Percentiles rank a stretch among this genome's conserved stretches.
These are phyloP conservation scores for Chiua sp. DNA, from an alignment of 1,284 basidiomycete species.

Conservation along the genomic window DNA sequence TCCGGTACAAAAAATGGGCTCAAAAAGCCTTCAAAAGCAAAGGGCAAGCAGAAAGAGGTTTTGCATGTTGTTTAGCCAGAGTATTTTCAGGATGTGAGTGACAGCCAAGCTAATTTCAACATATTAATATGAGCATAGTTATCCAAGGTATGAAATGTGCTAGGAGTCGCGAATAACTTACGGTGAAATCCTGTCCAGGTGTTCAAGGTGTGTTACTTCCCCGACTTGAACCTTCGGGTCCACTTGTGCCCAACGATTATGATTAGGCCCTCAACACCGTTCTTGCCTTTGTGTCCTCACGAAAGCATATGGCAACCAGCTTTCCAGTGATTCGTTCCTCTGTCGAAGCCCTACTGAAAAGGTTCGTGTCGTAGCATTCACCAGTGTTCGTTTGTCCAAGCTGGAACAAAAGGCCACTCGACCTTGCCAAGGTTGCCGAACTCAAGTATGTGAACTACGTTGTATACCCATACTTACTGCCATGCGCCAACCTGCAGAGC, in stretches of 20 bases:
- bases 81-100: slow-evolving; percentile 60
- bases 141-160: slow-evolving; percentile 25
- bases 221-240: background rate
- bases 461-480: background rate
- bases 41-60: slow-evolving; percentile 23
- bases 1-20: slow-evolving; percentile 9
- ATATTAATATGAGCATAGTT: slow-evolving; percentile 18
- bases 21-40: slow-evolving; percentile 35
- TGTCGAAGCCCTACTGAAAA: slow-evolving; percentile 79
- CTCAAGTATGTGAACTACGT: slow-evolving; percentile 67
- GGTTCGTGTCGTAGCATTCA: slow-evolving; percentile 46
- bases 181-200: slow-evolving; percentile 19
- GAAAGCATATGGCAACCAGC: slow-evolving; percentile 83
- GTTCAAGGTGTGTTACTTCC: slow-evolving; percentile 38
- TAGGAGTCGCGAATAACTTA: background rate
- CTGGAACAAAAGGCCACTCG: slow-evolving; percentile 64
- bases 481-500: slow-evolving; percentile 51
- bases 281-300: slow-evolving; percentile 84
- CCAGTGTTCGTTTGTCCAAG: slow-evolving; percentile 12
- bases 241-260: background rate
- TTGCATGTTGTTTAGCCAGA: slow-evolving; percentile 53
- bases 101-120: background rate
- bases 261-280: slow-evolving; percentile 87
- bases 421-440: slow-evolving; percentile 80
- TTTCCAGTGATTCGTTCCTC: slow-evolving; percentile 79